Percentiles rank a stretch among this genome's conserved stretches.
These are phyloP conservation scores for Scutellaria minor DNA, from an alignment of 257 asterid species.

Conservation along the genomic window DNA sequence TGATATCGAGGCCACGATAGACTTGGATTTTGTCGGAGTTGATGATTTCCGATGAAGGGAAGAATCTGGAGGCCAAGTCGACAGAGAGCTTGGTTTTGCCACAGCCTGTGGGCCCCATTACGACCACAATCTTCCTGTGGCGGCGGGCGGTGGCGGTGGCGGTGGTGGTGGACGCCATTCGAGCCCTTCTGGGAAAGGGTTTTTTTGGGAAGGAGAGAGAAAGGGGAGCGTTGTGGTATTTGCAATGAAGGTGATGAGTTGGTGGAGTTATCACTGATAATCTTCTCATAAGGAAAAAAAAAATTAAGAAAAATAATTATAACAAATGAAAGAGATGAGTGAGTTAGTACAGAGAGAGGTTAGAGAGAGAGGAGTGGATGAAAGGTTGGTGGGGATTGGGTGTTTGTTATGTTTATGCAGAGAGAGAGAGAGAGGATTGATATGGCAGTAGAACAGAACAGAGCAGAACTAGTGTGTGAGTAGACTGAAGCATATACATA, in stretches of 20 bases:
- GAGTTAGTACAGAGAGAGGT: not conserved
- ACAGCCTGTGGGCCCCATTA: conserved; percentile 87
- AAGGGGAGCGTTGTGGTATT: conserved; percentile 25
- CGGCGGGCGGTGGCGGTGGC: conserved; percentile 36
- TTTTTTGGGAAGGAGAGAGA: conserved; percentile 24
- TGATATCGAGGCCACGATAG: conserved; percentile 57
- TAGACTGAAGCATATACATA: no score
- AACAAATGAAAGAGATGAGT: not conserved
- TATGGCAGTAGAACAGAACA: not conserved
- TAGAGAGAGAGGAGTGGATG: conserved; percentile 33
- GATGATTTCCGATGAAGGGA: conserved; percentile 65
- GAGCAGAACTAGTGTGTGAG: no score
- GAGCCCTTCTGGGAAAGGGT: conserved; percentile 30
- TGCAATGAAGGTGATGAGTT: conserved; percentile 31
- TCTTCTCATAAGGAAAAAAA: conserved; percentile 52
- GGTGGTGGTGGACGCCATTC: conserved; percentile 36
- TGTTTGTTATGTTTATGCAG: conserved; percentile 11
- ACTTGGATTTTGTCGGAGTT: conserved; percentile 87
- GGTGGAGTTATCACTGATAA: conserved; percentile 27
- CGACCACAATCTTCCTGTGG: conserved; percentile 53
- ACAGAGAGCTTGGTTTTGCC: conserved; percentile 82
- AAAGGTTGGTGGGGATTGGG: conserved; percentile 31
- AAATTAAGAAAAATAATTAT: no score
- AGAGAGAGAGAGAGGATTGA: conserved; percentile 17
- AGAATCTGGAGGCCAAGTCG: conserved; percentile 66